Evolutionary conservation across 2,329 filamentous ascomycete genomes (phyloP), one percentile per base, ranked within the genome.

Genomic region (Aspergillus oerlinghausenensis): DNA sequence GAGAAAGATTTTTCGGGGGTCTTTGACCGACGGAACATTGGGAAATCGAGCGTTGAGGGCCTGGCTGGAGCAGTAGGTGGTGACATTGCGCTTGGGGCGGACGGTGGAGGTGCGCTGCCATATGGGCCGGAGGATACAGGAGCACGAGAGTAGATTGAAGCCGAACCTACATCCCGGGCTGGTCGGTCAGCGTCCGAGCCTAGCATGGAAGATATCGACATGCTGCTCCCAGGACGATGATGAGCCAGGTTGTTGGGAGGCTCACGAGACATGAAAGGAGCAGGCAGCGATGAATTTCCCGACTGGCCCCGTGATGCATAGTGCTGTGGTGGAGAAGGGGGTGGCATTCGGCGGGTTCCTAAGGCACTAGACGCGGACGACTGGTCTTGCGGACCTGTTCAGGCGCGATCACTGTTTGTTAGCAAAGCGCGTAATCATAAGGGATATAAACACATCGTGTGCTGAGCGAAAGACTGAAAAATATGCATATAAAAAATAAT

Each of bases 121-220:
- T 73, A 73, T 1, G 70, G 61, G 43, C 63, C 54, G 23, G 72
- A 70, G n/a, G 71, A 66, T 50, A 63, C 63, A 23, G 75, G 69
- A 43, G 75, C 73, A 54, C 80, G 79, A 58, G 78, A 77, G 62
- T 80, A 77, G 57, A 82, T 77, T 51, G 78, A 73, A 52, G 71
- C 72, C 52, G 73, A 70, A 60, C 69, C 72, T 65, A 70, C 73
- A 67, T 78, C 77, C 71, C 80, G 79, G 69, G 73, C 72, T 43
- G 73, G 65, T 55, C 74, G 75, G 51, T 80, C 73, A 49, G 79
- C 66, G 63, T 82, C 80, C 11, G 77, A 78, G 57, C 86, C 87
- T 58, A 89, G 81, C 73, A 90, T 83, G 48, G 86, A 86, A n/a
- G 85, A 88, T 71, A 89, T 89, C 49, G 87, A 88, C 86, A 89